Conservation (phyloP, 2,329 filamentous ascomycete species). For the Lanzia echinophila region DNA sequence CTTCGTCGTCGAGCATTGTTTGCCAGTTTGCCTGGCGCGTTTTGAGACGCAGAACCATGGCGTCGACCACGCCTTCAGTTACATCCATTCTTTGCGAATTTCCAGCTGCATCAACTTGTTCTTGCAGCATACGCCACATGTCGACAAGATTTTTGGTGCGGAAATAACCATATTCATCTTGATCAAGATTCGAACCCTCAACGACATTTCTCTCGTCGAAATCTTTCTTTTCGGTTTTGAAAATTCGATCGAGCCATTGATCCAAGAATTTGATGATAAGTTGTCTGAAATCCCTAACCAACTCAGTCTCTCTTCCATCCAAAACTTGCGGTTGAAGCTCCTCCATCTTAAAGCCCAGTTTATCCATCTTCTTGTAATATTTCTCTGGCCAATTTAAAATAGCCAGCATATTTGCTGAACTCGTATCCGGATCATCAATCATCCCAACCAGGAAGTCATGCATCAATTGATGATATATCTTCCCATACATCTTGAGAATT, state of each 20-base stretch:
- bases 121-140: slow-evolving; percentile 95
- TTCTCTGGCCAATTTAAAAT: slow-evolving; percentile 94
- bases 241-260: slow-evolving; percentile 96
- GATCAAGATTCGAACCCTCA: slow-evolving; percentile 70
- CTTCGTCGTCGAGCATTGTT: slow-evolving; percentile 80
- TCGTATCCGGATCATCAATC: slow-evolving; percentile 79
- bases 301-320: slow-evolving; percentile 81
- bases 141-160: slow-evolving; percentile 87
- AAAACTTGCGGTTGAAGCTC: slow-evolving; percentile 82
- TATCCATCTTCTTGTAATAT: slow-evolving; percentile 93
- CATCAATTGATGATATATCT: slow-evolving; percentile 92
- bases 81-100: slow-evolving; percentile 85
- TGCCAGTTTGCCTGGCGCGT: slow-evolving; percentile 81
- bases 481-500: slow-evolving; percentile 82
- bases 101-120: slow-evolving; percentile 80
- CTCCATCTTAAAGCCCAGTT: slow-evolving; percentile 71
- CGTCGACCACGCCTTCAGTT: slow-evolving; percentile 88
- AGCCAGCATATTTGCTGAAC: slow-evolving; percentile 78
- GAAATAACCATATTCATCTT: slow-evolving; percentile 83
- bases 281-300: slow-evolving; percentile 88
- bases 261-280: slow-evolving; percentile 94
- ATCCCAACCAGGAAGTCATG: slow-evolving; percentile 82
- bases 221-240: slow-evolving; percentile 70
- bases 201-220: slow-evolving; percentile 72
- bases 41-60: slow-evolving; percentile 86